Evolutionary conservation across 345 rosid species (phyloP), one percentile per base, ranked within the genome.

Genomic region (Viola odorata): DNA sequence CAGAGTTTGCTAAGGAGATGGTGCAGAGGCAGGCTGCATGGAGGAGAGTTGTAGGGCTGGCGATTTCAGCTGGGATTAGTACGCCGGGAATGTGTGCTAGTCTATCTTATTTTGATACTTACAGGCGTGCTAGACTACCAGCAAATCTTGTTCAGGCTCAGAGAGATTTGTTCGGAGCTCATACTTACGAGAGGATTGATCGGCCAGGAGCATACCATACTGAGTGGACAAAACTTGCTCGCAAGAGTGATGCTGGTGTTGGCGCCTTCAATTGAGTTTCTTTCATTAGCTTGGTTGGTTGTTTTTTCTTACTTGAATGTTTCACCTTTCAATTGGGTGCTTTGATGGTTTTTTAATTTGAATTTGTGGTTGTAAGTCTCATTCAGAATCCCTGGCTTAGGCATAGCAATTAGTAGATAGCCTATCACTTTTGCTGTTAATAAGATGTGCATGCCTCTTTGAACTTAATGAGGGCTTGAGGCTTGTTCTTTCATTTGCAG

Each of bases 41-140:
- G 99, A 87, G 99, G 75, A 84, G 97, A 80, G 96, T 90, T 6
- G 99, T 94, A 32, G 95, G 95, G 49, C 61, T 88, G 75, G 91
- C 99, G n/a, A 79, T 90, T 48, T 76, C 90, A 3, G 90, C 92
- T 0, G 99, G 99, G 66, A 94, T 94, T 47, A 94, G 97, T 75
- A 87, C 96, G 0, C 99, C 99, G 0, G 99, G 99, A 41, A 94
- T 94, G 97, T 90, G 97, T 42, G 91, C 97, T 0, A 90, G 97
- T 76, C 90, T 94, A 45, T 84, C 96, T 8, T 94, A 94, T 70
- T 94, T 94, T 4, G 99, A 94, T 52, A 88, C 99, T 6, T 94
- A 90, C 45, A 84, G 96, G 79, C 91, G 99, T 0, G 87, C 95
- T 0, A 81, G 96, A 67, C 85, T 90, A 14, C 95, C 97, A 0